These are phyloP conservation scores for Lepidopterella palustris DNA, from an alignment of 495 filamentous ascomycete genomes.

Conservation along the genomic window DNA sequence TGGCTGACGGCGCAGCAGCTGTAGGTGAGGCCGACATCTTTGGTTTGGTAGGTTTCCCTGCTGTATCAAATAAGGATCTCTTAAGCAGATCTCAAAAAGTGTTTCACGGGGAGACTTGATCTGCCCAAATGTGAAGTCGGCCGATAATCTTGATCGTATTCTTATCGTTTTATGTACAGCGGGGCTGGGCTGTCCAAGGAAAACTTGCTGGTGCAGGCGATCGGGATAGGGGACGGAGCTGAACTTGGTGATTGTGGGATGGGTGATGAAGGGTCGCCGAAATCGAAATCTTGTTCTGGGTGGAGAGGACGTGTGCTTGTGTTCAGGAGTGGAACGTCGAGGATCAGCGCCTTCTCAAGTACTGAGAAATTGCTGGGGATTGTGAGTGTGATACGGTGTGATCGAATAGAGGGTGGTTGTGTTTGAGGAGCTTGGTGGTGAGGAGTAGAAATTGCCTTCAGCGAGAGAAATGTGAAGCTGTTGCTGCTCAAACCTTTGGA, in stretches of 20 bases:
- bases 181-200: conserved; percentile 65
- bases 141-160: conserved; percentile 42
- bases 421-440: conserved; percentile 12
- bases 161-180: conserved; percentile 81
- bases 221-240: conserved; percentile 31
- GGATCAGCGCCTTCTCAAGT: conserved; percentile 15
- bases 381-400: conserved; percentile 15
- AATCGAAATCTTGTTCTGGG: conserved; percentile 4
- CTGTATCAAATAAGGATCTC: conserved; percentile 4
- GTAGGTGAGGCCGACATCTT: conserved; percentile 58
- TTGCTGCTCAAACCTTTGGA: conserved; percentile 17
- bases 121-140: conserved; percentile 10
- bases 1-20: conserved; percentile 58
- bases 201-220: conserved; percentile 75
- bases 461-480: conserved; percentile 5
- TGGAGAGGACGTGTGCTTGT: conserved; percentile 23
- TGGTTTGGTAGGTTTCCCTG: conserved; percentile 15
- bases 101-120: conserved; percentile 13
- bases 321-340: conserved; percentile 18
- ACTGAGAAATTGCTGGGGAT: conserved; percentile 19
- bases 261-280: conserved; percentile 30
- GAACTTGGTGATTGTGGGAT: conserved; percentile 27
- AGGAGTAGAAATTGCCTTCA: conserved; percentile 12
- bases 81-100: conserved; percentile 40
- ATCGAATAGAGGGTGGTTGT: conserved; percentile 2